A percentile compares a stretch with the other conserved stretches of the same genome.
Evolutionary conservation across 768 basidiomycete genomes (phyloP).

Genomic region (Tubosaeta sp.): DNA sequence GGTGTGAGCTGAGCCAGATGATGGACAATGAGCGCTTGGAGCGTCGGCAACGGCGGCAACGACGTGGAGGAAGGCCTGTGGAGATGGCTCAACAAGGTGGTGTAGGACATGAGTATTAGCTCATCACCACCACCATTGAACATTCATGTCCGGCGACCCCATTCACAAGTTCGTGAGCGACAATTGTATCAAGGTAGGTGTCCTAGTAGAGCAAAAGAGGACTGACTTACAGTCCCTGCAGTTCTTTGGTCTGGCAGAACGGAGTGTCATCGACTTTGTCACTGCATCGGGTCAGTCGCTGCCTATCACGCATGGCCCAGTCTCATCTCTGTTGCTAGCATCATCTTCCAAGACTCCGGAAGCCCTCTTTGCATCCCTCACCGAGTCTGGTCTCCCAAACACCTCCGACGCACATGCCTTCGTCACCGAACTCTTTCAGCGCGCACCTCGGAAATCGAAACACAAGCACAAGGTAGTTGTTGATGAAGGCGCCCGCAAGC

Average conservation of each 20-base stretch:
- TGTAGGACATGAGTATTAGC: constrained; percentile 17
- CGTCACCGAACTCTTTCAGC: constrained; percentile 68
- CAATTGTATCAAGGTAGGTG: constrained; percentile 62
- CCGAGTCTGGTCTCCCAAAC: constrained; percentile 75
- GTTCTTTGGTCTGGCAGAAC: constrained; percentile 84
- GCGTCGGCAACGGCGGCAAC: constrained; percentile 13
- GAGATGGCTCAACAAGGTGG: constrained; percentile 22
- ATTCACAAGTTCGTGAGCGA: constrained; percentile 75
- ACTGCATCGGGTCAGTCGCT: constrained; percentile 67
- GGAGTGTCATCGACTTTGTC: constrained; percentile 82
- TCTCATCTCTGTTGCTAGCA: constrained; percentile 35
- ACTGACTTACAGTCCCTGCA: constrained; percentile 23
- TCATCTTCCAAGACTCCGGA: constrained; percentile 79
- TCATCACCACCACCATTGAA: background rate
- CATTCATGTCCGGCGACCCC: constrained; percentile 50
- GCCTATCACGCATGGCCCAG: background rate
- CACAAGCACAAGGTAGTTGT: constrained; percentile 49
- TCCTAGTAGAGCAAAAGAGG: background rate
- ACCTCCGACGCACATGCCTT: constrained; percentile 79
- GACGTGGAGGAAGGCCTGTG: constrained; percentile 23
- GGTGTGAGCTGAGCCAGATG: constrained; percentile 26
- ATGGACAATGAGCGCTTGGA: constrained; percentile 27
- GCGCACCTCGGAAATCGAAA: constrained; percentile 75
- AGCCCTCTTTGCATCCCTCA: constrained; percentile 69
- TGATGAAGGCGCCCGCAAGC: constrained; percentile 46